Conservation (phyloP, 2,329 filamentous ascomycete genomes). For the Verticillium zaregamsianum region DNA sequence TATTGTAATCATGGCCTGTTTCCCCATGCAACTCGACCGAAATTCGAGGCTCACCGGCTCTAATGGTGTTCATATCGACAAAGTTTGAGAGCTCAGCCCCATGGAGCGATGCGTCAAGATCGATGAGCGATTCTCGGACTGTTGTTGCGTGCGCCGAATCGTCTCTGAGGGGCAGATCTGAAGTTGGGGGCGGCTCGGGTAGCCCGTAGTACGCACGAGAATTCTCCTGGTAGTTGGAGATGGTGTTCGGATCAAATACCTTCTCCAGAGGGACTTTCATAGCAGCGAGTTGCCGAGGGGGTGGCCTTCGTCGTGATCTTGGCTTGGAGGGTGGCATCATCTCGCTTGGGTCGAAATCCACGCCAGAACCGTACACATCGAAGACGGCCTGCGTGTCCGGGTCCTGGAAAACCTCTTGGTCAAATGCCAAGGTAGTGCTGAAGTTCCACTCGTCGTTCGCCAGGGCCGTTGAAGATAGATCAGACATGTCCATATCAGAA, state of each 20-base stretch:
- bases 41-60: conserved; percentile 38
- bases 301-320: conserved; percentile 49
- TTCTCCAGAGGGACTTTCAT: conserved; percentile 59
- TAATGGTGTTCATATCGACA: conserved; percentile 58
- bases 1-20: conserved; percentile 35
- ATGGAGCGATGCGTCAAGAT: conserved; percentile 57
- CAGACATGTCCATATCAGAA: conserved; percentile 25
- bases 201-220: conserved; percentile 56
- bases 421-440: conserved; percentile 61
- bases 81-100: conserved; percentile 54
- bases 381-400: conserved; percentile 55
- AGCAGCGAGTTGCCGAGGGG: conserved; percentile 53
- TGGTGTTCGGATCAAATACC: conserved; percentile 62
- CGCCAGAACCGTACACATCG: conserved; percentile 55
- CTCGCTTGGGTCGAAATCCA: conserved; percentile 48
- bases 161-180: conserved; percentile 57
- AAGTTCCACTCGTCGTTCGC: conserved; percentile 64
- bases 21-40: conserved; percentile 47
- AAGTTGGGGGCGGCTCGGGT: conserved; percentile 36
- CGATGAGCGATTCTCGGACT: conserved; percentile 61
- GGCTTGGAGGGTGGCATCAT: conserved; percentile 46
- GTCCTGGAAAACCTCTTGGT: conserved; percentile 49
- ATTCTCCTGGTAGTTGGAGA: conserved; percentile 61
- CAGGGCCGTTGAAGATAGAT: conserved; percentile 38
- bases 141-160: conserved; percentile 44